Evolutionary conservation across 768 basidiomycete genomes (phyloP), one percentile per base, ranked within the genome.

Genomic region (Hericium coralloides): DNA sequence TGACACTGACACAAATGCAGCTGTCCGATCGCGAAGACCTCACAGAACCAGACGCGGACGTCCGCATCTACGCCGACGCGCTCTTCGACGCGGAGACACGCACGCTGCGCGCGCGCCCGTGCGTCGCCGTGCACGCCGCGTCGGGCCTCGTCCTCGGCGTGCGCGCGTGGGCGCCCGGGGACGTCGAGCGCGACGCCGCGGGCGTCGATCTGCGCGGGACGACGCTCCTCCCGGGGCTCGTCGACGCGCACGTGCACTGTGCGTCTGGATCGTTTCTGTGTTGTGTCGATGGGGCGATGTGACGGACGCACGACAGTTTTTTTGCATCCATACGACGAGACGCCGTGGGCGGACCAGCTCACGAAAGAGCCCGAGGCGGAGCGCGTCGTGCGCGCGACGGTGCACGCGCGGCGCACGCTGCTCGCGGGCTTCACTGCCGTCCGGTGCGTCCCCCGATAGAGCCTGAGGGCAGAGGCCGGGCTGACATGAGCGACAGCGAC

Each of bases 381-480:
- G 63, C 76, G 84, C 17, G 81, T 80, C 1, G 66, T 87, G 9
- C 75, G 84, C 38, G 84, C 84, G 4, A 79, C 80, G 0, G 74
- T 77, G 3, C 85, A 85, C 54, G 84, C 83, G 0, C 75, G 69
- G 26, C 69, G 70, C 50, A 86, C 82, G 3, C 68, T 84, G 14
- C 70, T 82, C 72, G 80, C 82, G 3, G 84, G 84, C 1, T 87
- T 77, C 65, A 85, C 85, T 0, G 74, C 80, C 8, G 82, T 84
- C 14, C 72, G 82, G 84, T 83, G 31, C 23, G 26, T 38, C 22
- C 39, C 22, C 51, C 23, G 2, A 8, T 7, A 15, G 17, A 57
- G 20, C 25, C 41, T 38, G n/a, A 20, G 25, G 22, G n/a, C 25
- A 18, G 36, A 38, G 36, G 31, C 10, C 15, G n/a, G 10, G 18